Evolutionary conservation across 306 rosid genomes (phyloP).

Genomic region (Vigna hirtella): DNA sequence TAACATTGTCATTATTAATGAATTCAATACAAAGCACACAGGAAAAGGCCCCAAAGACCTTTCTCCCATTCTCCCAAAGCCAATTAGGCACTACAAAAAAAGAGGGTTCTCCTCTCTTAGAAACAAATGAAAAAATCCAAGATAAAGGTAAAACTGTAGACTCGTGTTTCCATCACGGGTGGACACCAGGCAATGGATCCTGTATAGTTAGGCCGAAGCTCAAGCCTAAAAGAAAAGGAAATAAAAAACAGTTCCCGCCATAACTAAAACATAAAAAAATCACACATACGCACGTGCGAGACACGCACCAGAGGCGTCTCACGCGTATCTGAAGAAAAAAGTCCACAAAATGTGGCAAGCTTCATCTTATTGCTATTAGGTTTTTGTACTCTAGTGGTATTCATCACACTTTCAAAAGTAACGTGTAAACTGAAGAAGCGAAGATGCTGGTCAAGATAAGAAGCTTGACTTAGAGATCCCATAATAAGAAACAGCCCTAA

Average conservation of each 20-base stretch:
- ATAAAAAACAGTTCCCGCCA: conserved; percentile 59
- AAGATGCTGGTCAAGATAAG: conserved; percentile 51
- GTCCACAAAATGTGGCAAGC: conserved; percentile 52
- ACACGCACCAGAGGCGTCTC: conserved; percentile 52
- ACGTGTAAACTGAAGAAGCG: conserved; percentile 49
- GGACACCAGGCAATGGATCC: conserved; percentile 56
- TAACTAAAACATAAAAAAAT: conserved; percentile 46
- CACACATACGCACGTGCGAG: conserved; percentile 56
- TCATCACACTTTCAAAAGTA: conserved; percentile 46
- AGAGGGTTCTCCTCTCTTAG: conserved; percentile 35
- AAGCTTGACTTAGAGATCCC: conserved; percentile 54
- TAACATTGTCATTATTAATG: conserved; percentile 52
- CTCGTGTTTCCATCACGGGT: conserved; percentile 67
- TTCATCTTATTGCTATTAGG: conserved; percentile 42
- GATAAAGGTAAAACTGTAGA: conserved; percentile 42
- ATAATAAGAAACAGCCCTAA: conserved; percentile 49
- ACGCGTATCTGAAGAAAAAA: conserved; percentile 50
- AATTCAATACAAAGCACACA: conserved; percentile 69
- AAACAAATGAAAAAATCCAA: conserved; percentile 49
- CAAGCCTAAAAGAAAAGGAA: conserved; percentile 42
- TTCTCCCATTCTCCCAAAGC: conserved; percentile 44
- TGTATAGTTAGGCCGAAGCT: conserved; percentile 63
- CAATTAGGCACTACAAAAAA: conserved; percentile 47
- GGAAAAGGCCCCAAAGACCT: conserved; percentile 93
- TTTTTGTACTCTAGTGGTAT: conserved; percentile 31